phyloP scores from a whole-genome alignment of 371 early-diverging fungal genomes.

The Syncephalastrum contaminatum region DNA sequence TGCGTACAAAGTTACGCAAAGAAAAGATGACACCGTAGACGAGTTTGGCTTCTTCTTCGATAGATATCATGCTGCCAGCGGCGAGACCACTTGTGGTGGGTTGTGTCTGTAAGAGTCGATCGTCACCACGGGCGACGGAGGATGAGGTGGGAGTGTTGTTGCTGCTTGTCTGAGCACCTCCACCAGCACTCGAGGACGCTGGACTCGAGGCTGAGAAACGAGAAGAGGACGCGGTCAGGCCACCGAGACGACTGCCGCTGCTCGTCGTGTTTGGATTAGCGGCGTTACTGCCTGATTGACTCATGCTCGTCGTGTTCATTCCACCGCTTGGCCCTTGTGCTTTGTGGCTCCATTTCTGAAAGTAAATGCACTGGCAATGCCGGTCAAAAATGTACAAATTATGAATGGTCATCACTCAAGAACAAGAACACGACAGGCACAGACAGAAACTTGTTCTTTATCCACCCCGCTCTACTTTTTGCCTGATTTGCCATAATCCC shows the following conservation, averaged over 20 bases:
- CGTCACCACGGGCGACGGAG: slow-evolving; percentile 27
- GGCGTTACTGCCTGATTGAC: slow-evolving; percentile 10
- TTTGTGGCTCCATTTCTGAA: slow-evolving; percentile 69
- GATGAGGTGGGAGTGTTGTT: slow-evolving; percentile 22
- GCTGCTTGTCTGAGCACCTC: slow-evolving; percentile 22
- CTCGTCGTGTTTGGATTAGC: slow-evolving; percentile 6
- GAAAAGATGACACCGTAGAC: slow-evolving; percentile 92
- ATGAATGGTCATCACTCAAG: slow-evolving; percentile 62
- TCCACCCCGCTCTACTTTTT: no score
- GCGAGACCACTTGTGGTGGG: slow-evolving; percentile 32
- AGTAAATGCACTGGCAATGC: slow-evolving; percentile 88
- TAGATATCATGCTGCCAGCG: slow-evolving; percentile 61
- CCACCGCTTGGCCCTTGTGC: slow-evolving; percentile 21
- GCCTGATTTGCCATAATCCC: no score
- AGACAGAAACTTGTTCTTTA: no score
- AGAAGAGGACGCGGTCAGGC: slow-evolving; percentile 29
- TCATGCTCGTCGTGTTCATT: slow-evolving; percentile 30
- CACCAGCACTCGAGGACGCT: slow-evolving; percentile 19
- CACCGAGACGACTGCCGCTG: slow-evolving; percentile 28
- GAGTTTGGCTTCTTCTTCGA: slow-evolving; percentile 89
- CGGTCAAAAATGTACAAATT: slow-evolving; percentile 91
- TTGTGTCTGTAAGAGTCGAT: slow-evolving; percentile 15
- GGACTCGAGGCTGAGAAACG: slow-evolving; percentile 42
- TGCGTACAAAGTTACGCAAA: slow-evolving; percentile 83
- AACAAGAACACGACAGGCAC: no score